A percentile compares a stretch with the other conserved stretches of the same genome.
Evolutionary conservation across 495 filamentous ascomycete species (phyloP).

Genomic region (Aspergillus egyptiacus): DNA sequence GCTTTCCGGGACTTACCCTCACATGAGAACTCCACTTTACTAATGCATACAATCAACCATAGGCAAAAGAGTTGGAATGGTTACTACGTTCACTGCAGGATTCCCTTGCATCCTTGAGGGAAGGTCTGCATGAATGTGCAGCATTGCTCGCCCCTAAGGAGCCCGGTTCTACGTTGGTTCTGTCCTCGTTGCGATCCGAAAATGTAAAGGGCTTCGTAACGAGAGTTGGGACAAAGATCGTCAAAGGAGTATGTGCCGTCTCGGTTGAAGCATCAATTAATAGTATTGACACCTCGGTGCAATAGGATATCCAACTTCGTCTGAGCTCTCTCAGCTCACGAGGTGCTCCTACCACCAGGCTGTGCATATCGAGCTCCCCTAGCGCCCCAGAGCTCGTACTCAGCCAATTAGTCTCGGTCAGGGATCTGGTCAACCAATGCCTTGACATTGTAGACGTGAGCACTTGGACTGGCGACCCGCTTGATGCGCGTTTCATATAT

Average conservation of each 20-base stretch:
- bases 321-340: slow-evolving; percentile 43
- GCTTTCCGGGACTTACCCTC: not conserved
- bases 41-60: slow-evolving; percentile 6
- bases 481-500: slow-evolving; percentile 62
- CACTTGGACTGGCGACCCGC: slow-evolving; percentile 55
- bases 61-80: slow-evolving; percentile 82
- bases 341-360: slow-evolving; percentile 42
- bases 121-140: slow-evolving; percentile 83
- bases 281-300: not conserved
- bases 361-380: slow-evolving; percentile 48
- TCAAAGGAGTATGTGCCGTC: slow-evolving; percentile 59
- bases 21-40: not conserved
- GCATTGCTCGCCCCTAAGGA: slow-evolving; percentile 75
- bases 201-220: slow-evolving; percentile 88
- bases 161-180: slow-evolving; percentile 75
- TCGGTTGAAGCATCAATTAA: not conserved
- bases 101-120: slow-evolving; percentile 68
- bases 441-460: slow-evolving; percentile 76
- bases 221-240: slow-evolving; percentile 66
- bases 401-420: slow-evolving; percentile 61
- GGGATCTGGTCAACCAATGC: slow-evolving; percentile 67
- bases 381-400: slow-evolving; percentile 52
- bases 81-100: slow-evolving; percentile 72
- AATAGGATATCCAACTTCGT: slow-evolving; percentile 47
- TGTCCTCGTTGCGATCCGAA: slow-evolving; percentile 84